Evolutionary conservation across 192 early-diverging fungal genomes (phyloP).

Genomic region (Mortierella alpina): DNA sequence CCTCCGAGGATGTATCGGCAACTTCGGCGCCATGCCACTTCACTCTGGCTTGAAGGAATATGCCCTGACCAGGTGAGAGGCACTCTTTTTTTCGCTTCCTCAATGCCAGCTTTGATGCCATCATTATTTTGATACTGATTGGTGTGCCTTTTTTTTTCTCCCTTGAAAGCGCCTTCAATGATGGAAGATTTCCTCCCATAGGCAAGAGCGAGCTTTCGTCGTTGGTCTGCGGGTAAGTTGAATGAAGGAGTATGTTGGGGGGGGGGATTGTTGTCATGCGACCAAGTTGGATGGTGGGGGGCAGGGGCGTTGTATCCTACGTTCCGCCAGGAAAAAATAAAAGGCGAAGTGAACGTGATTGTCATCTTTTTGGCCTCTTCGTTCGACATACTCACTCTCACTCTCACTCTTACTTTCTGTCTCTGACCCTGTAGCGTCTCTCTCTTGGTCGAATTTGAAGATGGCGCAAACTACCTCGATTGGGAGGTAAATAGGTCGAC

Average conservation of each 20-base stretch:
- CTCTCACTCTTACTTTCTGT: background rate
- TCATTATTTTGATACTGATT: background rate
- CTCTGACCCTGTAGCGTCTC: slow-evolving; percentile 67
- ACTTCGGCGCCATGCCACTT: slow-evolving; percentile 79
- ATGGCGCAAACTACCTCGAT: slow-evolving; percentile 75
- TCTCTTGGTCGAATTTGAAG: slow-evolving; percentile 90
- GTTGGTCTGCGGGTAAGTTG: slow-evolving; percentile 70
- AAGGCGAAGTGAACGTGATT: background rate
- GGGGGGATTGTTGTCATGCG: too few relatives aligned
- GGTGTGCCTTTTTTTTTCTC: background rate
- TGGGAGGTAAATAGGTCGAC: slow-evolving; percentile 72
- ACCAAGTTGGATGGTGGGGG: too few relatives aligned
- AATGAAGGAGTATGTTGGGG: background rate
- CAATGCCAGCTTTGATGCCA: background rate
- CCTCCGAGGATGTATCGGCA: slow-evolving; percentile 95
- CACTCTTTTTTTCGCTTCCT: background rate
- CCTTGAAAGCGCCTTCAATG: slow-evolving; percentile 74
- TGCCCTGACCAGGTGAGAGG: slow-evolving; percentile 74
- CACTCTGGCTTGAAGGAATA: slow-evolving; percentile 81
- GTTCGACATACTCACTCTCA: background rate
- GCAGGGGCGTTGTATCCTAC: background rate
- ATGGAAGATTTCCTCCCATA: slow-evolving; percentile 89
- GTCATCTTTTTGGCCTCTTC: background rate
- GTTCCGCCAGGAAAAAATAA: background rate
- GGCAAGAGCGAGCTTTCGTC: slow-evolving; percentile 67